phyloP scores from a whole-genome alignment of 2,329 filamentous ascomycete species.

The Alternaria panax region DNA sequence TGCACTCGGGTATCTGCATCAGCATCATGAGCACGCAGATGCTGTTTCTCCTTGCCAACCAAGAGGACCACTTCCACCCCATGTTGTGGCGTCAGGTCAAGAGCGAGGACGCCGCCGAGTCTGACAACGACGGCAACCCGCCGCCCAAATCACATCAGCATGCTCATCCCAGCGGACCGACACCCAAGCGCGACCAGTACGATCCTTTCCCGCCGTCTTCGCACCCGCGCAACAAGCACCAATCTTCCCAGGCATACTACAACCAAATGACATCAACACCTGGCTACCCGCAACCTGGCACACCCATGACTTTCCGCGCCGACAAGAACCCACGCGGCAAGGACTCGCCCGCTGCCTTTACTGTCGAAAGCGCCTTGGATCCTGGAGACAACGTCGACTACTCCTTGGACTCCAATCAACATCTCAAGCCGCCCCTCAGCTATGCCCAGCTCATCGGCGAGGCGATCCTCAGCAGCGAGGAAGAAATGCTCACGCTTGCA shows the following conservation, averaged over 20 bases:
- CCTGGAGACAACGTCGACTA: conserved; percentile 71
- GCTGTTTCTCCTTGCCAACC: conserved; percentile 94
- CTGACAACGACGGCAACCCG: conserved; percentile 49
- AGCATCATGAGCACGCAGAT: conserved; percentile 94
- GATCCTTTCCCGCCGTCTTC: conserved; percentile 50
- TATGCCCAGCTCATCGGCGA: conserved; percentile 98
- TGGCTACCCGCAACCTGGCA: conserved; percentile 43
- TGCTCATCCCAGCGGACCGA: conserved; percentile 44
- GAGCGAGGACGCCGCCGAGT: conserved; percentile 47
- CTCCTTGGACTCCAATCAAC: conserved; percentile 82
- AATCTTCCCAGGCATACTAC: conserved; percentile 40
- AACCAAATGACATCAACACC: conserved; percentile 48
- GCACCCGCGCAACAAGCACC: conserved; percentile 41
- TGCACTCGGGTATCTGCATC: conserved; percentile 88
- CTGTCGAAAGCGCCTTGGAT: conserved; percentile 61
- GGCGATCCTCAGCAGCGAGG: conserved; percentile 84
- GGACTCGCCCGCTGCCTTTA: conserved; percentile 57
- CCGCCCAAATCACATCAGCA: conserved; percentile 43
- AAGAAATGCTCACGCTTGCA: conserved; percentile 87
- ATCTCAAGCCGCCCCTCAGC: conserved; percentile 94
- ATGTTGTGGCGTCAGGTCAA: conserved; percentile 70
- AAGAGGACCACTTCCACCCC: conserved; percentile 72
- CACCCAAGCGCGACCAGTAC: conserved; percentile 48
- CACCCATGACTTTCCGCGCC: conserved; percentile 47
- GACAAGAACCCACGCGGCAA: conserved; percentile 48